These are phyloP conservation scores for Pinus taeda DNA, from an alignment of 75 land plant species.

Conservation along the genomic window DNA sequence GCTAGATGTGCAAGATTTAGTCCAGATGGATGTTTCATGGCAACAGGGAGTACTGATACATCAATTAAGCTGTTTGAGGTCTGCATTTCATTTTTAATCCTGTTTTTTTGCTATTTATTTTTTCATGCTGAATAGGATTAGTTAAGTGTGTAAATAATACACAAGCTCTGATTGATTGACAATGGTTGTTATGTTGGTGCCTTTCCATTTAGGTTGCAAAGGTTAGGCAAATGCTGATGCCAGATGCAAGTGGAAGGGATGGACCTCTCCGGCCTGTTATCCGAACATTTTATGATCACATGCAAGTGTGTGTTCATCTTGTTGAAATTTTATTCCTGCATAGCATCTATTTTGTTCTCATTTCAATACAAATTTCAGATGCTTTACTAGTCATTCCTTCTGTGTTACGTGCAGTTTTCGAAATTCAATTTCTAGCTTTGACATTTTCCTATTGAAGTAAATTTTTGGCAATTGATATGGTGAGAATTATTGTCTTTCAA, in stretches of 20 bases:
- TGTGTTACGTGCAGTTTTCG: no score
- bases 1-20: conserved; percentile 97
- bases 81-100: not conserved
- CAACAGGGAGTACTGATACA: conserved; percentile 90
- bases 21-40: conserved; percentile 86
- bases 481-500: no score
- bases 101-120: not conserved
- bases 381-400: no score
- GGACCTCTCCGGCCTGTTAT: conserved; percentile 84
- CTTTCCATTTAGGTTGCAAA: conserved; percentile 53
- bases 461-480: no score
- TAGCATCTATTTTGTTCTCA: no score
- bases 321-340: not conserved
- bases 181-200: not conserved
- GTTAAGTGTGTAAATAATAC: not conserved
- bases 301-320: conserved; percentile 47
- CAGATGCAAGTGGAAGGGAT: conserved; percentile 59
- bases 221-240: conserved; percentile 88
- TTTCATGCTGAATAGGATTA: not conserved
- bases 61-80: conserved; percentile 98
- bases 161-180: not conserved
- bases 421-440: no score
- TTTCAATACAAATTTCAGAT: no score
- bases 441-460: no score
- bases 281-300: conserved; percentile 91